Evolutionary conservation across 2,329 filamentous ascomycete genomes (phyloP), one percentile per base, ranked within the genome.

Genomic region (Ilyonectria robusta): DNA sequence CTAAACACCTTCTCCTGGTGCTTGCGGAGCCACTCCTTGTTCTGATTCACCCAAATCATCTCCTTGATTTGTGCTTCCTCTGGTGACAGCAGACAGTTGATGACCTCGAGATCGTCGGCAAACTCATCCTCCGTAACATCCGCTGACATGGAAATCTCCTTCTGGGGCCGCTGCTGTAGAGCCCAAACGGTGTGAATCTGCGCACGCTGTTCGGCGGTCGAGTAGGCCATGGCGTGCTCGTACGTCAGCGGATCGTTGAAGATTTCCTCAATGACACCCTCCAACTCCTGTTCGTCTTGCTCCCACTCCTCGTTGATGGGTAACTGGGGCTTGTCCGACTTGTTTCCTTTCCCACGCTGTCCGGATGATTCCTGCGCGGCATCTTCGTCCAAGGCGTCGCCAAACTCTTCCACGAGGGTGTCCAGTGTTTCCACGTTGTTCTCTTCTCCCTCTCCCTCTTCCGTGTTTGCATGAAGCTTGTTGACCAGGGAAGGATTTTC

Each of bases 1-100:
- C 92, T 89, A 63, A 97, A 92, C 7, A 92, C 86, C 80, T 96
- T 97, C 67, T 93, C 90, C 77, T 98, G 94, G 77, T 97, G 92
- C 55, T 91, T 88, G 9, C 95, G 93, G 44, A 99, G 86, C 88
- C 95, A 99, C 72, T 97, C 94, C 78, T 96, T 94, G 80, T 99
- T 98, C 78, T 95, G 91, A 66, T 95, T 95, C 48, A 97, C 91
- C 96, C 96, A 99, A 59, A 98, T 93, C 66, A 91, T 90, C 79
- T 98, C 95, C 79, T 98, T 98, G 77, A 94, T 89, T 37, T 88
- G 88, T 2, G 91, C 89, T 81, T 98, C 95, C 3, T 89, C 88
- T 1, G 91, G 88, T 0, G 87, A 88, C 6, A 98, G 86, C 40
- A 94, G 81, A 76, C 95, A 97, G 74, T 93, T 93, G 66, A 87